phyloP scores from a whole-genome alignment of 371 early-diverging fungal genomes.

The Coemansia sp. region DNA sequence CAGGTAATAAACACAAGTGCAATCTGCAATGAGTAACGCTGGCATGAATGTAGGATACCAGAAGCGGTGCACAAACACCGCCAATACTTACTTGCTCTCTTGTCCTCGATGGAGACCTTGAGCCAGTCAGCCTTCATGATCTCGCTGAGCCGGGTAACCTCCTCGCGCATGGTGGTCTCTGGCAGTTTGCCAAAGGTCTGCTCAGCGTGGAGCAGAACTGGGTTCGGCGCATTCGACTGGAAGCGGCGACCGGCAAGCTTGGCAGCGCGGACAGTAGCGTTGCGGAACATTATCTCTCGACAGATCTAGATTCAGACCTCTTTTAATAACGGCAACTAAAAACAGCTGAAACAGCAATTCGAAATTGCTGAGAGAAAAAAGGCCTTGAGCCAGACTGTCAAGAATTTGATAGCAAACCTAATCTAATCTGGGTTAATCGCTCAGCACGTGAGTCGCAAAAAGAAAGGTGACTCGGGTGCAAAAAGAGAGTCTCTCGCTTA shows the following conservation, averaged over 20 bases:
- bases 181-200: constrained; percentile 84
- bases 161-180: constrained; percentile 77
- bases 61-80: neutral
- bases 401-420: neutral
- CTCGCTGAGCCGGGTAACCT: constrained; percentile 77
- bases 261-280: constrained; percentile 40
- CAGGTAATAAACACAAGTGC: neutral
- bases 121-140: constrained; percentile 94
- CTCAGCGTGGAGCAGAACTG: constrained; percentile 71
- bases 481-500: neutral
- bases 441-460: neutral
- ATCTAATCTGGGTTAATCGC: neutral
- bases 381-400: neutral
- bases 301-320: neutral
- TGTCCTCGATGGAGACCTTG: constrained; percentile 83
- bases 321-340: neutral
- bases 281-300: constrained; percentile 40
- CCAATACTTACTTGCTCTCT: constrained; percentile 83
- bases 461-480: neutral
- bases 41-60: neutral
- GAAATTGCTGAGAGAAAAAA: neutral
- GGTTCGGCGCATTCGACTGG: constrained; percentile 55
- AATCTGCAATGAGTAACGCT: neutral
- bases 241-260: constrained; percentile 46
- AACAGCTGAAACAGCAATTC: neutral